Base-by-base conservation (phyloP, 2,329 filamentous ascomycete species). In the Aspergillus tubingensis region DNA sequence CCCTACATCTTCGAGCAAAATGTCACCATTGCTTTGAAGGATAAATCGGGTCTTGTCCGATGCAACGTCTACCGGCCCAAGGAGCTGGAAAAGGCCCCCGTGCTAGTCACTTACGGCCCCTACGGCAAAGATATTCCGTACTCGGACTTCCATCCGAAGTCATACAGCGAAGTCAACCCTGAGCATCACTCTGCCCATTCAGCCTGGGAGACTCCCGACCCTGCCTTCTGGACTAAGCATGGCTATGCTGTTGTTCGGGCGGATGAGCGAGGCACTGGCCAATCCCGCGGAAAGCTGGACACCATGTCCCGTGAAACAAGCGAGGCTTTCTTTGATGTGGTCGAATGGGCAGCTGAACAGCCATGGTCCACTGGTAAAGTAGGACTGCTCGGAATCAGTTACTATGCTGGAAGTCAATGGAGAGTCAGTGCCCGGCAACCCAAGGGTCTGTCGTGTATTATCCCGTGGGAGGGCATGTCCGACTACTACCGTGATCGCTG, bases 91-190 rank as follows among this genome's bases (percentile, higher is more conserved):
- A 67, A 77, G 72, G 62, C 64, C 21, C 88, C 89, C 0, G 88
- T 89, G 0, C 72, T 91, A 8, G 84, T 89, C 2, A 91, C 88
- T 0, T 91, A 91, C 64, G 88, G 88, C 0, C 89, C 89, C 0
- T 91, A 91, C 64, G 88, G 89, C 49, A 91, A 91, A 66, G 88
- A 91, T 66, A 88, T 90, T 38, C 83, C 81, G 19, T 91, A 91
- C 70, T 77, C 80, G 59, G 67, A 65, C 62, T 86, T 86, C 69
- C 78, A 82, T 58, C 66, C 77, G 2, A 77, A 81, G 58, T 85
- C 83, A 1, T 86, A 74, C 75, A 65, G 68, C 44, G 80, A 86
- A 61, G 80, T 86, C 4, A 84, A 84, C 58, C 78, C 81, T 0
- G 77, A 81, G 61, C 84, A 87, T 65, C 78, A 78, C 25, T 85